Conservation (phyloP, 1,284 basidiomycete genomes). For the Cryptococcus hybrid region DNA sequence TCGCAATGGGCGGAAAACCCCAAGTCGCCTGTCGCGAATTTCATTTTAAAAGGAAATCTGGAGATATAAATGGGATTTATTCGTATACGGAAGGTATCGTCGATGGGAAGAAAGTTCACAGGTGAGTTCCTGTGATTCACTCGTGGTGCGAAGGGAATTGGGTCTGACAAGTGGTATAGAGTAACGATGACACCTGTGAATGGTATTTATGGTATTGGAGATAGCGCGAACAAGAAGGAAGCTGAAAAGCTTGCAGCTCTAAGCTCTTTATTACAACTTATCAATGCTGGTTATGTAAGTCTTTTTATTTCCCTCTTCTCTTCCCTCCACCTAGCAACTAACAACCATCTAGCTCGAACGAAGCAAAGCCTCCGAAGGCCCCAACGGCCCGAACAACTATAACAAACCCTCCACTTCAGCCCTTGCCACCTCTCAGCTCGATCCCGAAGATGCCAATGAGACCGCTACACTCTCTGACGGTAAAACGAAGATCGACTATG, state of each 20-base stretch:
- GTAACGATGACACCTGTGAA: constrained; percentile 33
- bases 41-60: constrained; percentile 21
- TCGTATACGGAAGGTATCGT: constrained; percentile 30
- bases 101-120: constrained; percentile 29
- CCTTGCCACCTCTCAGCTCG: neutral
- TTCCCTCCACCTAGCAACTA: too few relatives aligned
- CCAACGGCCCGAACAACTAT: too few relatives aligned
- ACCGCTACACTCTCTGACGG: constrained; percentile 62
- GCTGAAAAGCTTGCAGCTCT: constrained; percentile 75
- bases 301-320: too few relatives aligned
- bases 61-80: constrained; percentile 30
- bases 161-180: constrained; percentile 13
- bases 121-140: constrained; percentile 20
- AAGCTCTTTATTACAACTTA: constrained; percentile 67
- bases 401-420: too few relatives aligned
- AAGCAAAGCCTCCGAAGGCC: constrained; percentile 10
- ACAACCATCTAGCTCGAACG: constrained; percentile 19
- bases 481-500: constrained; percentile 63
- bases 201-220: constrained; percentile 57
- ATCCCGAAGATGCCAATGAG: constrained; percentile 10
- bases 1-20: constrained; percentile 46
- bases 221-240: constrained; percentile 63
- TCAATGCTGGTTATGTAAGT: constrained; percentile 59
- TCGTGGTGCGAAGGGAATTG: neutral
- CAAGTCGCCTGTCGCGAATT: constrained; percentile 48